Evolutionary conservation across 2,329 filamentous ascomycete species (phyloP).

Genomic region (Diaporthe nobilis): DNA sequence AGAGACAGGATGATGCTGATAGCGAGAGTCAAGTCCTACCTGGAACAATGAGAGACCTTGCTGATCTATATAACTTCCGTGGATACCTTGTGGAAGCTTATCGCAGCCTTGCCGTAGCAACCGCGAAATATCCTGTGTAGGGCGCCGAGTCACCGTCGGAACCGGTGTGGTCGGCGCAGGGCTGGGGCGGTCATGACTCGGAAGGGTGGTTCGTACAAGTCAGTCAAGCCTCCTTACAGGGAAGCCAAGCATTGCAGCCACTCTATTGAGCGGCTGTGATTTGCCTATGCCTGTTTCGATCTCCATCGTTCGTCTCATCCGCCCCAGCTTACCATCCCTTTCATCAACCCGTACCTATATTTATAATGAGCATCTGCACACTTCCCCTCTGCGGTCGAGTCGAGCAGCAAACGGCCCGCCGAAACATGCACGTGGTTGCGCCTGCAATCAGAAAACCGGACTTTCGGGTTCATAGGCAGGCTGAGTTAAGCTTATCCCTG

Average conservation of each 20-base stretch:
- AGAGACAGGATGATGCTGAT: conserved; percentile 29
- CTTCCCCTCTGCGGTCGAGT: conserved; percentile 20
- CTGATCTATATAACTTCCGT: conserved; percentile 24
- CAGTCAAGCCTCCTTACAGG: conserved; percentile 26
- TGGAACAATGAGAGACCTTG: neutral
- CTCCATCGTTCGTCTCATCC: conserved; percentile 31
- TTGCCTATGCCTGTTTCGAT: conserved; percentile 21
- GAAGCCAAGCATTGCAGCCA: conserved; percentile 30
- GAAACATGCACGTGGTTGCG: conserved; percentile 18
- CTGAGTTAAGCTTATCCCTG: conserved; percentile 30
- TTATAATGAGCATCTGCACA: conserved; percentile 24
- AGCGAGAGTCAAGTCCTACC: neutral
- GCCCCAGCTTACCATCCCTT: conserved; percentile 23
- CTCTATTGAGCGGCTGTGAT: conserved; percentile 18
- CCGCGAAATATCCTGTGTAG: conserved; percentile 5
- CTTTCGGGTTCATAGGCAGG: neutral
- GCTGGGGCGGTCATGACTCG: conserved; percentile 31
- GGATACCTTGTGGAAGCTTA: neutral
- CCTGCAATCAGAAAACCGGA: conserved; percentile 2
- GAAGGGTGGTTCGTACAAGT: conserved; percentile 25
- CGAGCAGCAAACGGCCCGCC: conserved; percentile 18
- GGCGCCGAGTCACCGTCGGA: conserved; percentile 17
- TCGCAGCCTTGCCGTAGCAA: conserved; percentile 25
- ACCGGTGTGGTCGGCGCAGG: conserved; percentile 14
- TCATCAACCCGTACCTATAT: conserved; percentile 26